Evolutionary conservation across 306 rosid species (phyloP), one percentile per base, ranked within the genome.

Genomic region (Cucumis cinereus): DNA sequence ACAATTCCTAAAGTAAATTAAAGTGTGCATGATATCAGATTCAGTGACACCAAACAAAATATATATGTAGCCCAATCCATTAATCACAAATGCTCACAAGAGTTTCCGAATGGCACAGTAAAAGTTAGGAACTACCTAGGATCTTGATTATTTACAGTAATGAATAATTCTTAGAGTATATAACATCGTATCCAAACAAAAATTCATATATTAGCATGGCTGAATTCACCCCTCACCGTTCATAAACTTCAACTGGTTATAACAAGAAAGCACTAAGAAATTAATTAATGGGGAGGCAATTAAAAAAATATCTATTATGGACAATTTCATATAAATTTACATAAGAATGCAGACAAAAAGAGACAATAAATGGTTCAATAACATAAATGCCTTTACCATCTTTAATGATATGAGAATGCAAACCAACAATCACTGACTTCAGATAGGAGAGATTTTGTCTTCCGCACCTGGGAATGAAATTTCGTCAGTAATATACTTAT

Each of bases 401-500:
- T 71, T 49, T 47, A 13, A 71, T 14, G 38, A 45, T 70, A n/a
- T 24, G 64, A 35, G 41, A 71, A 71, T 50, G 24, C 59, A 49
- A 28, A 71, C 41, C 43, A 71, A 71, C 38, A 26, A 45, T 24
- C 74, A 69, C 20, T 8, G 40, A 70, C 57, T 70, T 70, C 54
- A 20, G 28, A 50, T 9, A 26, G 26, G 36, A 71, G 59, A 43
- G 55, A 15, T 30, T 41, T 22, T 50, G 45, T 47, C 59, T 50
- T 72, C 60, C 56, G 10, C 60, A 72, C 76, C 76, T 72, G 17
- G 43, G 30, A 72, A 50, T 54, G 15, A 72, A 72, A 72, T 17
- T 70, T 47, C 2, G 58, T 70, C 4, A 45, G 75, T 70, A 24
- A 13, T 0, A 17, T 12, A 13, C 36, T 70, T 14, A 0, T 45